A percentile compares a stretch with the other conserved stretches of the same genome.
These are phyloP conservation scores for Coniella vitis DNA, from an alignment of 2,329 filamentous ascomycete species.

Conservation along the genomic window DNA sequence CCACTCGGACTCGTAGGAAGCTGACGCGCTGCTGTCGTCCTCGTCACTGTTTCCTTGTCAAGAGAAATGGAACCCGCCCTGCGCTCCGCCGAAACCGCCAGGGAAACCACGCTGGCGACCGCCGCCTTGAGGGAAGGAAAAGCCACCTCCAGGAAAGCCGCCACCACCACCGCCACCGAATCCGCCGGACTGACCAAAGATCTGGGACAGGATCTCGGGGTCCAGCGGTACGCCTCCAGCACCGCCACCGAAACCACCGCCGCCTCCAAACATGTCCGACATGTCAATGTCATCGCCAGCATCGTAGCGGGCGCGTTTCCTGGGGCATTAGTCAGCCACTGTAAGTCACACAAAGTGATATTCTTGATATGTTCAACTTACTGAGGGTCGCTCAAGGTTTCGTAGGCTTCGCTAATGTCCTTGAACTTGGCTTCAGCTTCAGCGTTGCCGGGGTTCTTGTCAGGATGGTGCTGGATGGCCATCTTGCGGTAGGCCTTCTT, in stretches of 20 bases:
- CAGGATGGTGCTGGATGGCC: conserved; percentile 89
- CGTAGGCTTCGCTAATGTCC: conserved; percentile 95
- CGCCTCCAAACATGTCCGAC: conserved; percentile 70
- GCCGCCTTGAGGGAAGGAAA: conserved; percentile 40
- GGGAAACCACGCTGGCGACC: conserved; percentile 38
- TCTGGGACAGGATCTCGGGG: conserved; percentile 73
- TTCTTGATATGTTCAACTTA: conserved; percentile 45
- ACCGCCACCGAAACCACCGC: conserved; percentile 51
- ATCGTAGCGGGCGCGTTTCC: conserved; percentile 84
- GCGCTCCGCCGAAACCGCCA: conserved; percentile 11
- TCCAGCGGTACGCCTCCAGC: conserved; percentile 57
- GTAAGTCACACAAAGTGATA: too few species aligned
- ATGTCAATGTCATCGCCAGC: conserved; percentile 89
- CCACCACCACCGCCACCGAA: conserved; percentile 47
- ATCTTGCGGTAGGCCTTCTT: conserved; percentile 97
- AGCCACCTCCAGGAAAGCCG: conserved; percentile 44
- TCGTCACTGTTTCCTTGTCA: conserved; percentile 38
- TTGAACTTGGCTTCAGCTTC: conserved; percentile 90
- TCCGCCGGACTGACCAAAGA: conserved; percentile 65
- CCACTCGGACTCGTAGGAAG: conserved; percentile 13
- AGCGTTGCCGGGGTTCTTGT: conserved; percentile 89
- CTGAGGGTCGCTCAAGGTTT: conserved; percentile 89
- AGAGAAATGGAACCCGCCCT: conserved; percentile 34
- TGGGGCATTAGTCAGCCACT: neutral
- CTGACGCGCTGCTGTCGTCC: conserved; percentile 26